These are phyloP conservation scores for Blastobotrys ciferrii DNA, from an alignment of 1,139 yeast species.

Conservation along the genomic window DNA sequence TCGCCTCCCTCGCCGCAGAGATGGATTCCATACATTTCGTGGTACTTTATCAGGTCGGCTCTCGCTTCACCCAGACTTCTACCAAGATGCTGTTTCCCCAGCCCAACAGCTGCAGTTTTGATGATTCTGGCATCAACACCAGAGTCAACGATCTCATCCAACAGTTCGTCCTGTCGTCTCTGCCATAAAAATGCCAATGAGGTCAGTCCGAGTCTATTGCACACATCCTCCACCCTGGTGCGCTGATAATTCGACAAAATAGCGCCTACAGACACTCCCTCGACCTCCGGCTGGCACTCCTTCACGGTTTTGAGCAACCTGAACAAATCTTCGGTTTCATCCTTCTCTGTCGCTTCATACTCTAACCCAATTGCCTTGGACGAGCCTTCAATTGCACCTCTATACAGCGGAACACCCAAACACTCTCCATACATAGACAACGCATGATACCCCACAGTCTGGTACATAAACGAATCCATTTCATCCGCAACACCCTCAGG, in stretches of 20 bases:
- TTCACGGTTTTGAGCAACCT: conserved; percentile 49
- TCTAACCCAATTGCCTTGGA: conserved; percentile 68
- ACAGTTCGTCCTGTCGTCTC: conserved; percentile 70
- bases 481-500: conserved; percentile 51
- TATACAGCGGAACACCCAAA: conserved; percentile 73
- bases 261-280: conserved; percentile 94
- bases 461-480: conserved; percentile 94
- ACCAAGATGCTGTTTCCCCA: conserved; percentile 64
- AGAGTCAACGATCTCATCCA: conserved; percentile 75
- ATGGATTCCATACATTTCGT: conserved; percentile 73
- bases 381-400: conserved; percentile 62
- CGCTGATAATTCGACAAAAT: conserved; percentile 90
- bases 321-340: conserved; percentile 83
- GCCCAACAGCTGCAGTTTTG: conserved; percentile 91
- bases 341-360: conserved; percentile 58
- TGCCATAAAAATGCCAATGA: conserved; percentile 87
- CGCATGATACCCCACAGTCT: conserved; percentile 93
- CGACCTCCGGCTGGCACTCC: conserved; percentile 62
- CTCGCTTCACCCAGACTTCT: conserved; percentile 59
- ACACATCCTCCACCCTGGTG: conserved; percentile 88
- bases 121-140: conserved; percentile 80
- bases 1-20: conserved; percentile 99
- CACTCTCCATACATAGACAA: conserved; percentile 65
- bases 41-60: conserved; percentile 57
- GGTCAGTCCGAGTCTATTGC: conserved; percentile 65